Conservation (phyloP, 306 rosid genomes). For the Cotoneaster glaucophyllus region DNA sequence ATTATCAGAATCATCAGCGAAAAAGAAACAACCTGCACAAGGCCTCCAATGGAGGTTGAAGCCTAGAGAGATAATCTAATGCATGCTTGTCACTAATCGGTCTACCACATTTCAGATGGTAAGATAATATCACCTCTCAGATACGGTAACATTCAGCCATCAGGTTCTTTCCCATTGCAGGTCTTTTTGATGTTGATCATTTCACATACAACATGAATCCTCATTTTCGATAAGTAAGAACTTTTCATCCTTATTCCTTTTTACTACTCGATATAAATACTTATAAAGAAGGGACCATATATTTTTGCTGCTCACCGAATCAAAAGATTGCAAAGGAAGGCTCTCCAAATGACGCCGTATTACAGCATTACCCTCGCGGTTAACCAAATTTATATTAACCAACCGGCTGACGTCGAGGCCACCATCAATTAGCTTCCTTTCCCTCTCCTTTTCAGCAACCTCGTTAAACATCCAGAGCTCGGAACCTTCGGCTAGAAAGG, state of each 20-base stretch:
- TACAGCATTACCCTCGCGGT: conserved; percentile 92
- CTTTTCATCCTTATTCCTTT: background rate
- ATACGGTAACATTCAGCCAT: background rate
- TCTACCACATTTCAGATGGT: background rate
- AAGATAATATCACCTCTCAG: background rate
- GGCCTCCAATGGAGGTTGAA: background rate
- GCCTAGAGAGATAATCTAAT: background rate
- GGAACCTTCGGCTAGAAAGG: conserved; percentile 71
- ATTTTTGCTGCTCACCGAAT: conserved; percentile 58
- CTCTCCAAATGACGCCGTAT: conserved; percentile 89
- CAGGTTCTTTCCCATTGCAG: background rate
- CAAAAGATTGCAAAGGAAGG: conserved; percentile 86
- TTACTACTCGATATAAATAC: background rate
- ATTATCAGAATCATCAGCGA: background rate
- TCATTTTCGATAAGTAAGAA: background rate
- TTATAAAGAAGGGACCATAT: conserved; percentile 4
- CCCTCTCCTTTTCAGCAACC: conserved; percentile 79
- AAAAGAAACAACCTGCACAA: background rate
- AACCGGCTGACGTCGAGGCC: conserved; percentile 73
- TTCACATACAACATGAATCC: background rate
- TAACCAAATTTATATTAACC: conserved; percentile 64
- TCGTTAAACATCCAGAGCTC: conserved; percentile 98
- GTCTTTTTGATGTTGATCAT: background rate
- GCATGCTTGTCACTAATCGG: conserved; percentile 8
- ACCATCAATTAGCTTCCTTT: conserved; percentile 74